Evolutionary conservation across 1,139 yeast genomes (phyloP).

Genomic region (Nadsonia commutata): DNA sequence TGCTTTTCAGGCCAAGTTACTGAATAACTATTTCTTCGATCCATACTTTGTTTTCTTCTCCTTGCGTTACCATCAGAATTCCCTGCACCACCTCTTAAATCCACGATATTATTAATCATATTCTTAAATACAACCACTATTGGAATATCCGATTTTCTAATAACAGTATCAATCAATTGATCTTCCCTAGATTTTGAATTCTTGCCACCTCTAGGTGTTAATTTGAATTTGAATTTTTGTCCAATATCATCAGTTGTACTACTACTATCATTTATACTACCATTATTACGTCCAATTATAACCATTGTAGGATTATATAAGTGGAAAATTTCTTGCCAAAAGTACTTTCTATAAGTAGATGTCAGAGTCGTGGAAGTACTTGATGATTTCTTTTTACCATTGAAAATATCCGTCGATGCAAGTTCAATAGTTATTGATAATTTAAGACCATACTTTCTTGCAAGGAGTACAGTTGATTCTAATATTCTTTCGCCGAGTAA

Average conservation of each 20-base stretch:
- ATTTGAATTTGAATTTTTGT: not conserved
- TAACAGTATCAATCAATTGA: not conserved
- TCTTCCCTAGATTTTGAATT: not conserved
- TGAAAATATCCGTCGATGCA: not conserved
- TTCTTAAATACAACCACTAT: not conserved
- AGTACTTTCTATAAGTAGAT: no score
- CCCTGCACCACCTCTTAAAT: not conserved
- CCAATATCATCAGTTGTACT: not conserved
- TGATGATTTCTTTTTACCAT: not conserved
- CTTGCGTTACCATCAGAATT: not conserved
- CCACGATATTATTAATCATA: not conserved
- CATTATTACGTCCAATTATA: not conserved
- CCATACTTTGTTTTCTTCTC: not conserved
- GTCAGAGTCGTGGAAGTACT: no score
- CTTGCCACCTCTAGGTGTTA: not conserved
- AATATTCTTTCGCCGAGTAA: not conserved
- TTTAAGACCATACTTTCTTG: not conserved
- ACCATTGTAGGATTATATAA: not conserved
- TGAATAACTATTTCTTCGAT: not conserved
- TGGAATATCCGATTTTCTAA: not conserved
- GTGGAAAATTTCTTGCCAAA: not conserved
- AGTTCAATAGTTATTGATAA: not conserved
- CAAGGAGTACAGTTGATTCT: not conserved
- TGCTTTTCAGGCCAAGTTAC: no score
- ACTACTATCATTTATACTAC: not conserved